Base-by-base conservation (phyloP, 495 filamentous ascomycete species). In the Penicillium coffeae region DNA sequence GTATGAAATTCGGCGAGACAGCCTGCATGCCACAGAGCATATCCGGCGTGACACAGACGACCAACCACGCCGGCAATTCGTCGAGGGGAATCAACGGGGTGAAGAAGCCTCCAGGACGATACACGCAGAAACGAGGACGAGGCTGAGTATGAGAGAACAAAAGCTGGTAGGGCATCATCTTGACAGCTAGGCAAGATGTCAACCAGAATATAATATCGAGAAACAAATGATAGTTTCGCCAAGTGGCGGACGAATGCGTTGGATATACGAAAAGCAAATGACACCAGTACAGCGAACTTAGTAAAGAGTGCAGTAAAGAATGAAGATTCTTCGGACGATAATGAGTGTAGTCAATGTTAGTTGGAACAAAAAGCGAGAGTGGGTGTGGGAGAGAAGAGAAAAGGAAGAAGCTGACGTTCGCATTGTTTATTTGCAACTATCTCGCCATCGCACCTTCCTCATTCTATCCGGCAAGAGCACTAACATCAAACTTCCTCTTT, bases 31-130 rank as follows among this genome's bases (percentile, higher is more conserved):
- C 36, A 16, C 45, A 32, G 32, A 39, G 54, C 27, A 63, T 42
- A 9, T 56, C 48, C 22, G 54, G 59, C 8, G 59, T 44, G 43
- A 44, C 57, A 41, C 58, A 55, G 15, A 74, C 20, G 15, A 63
- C 49, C 10, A 74, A 41, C 70, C 70, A 74, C 2, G 45, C 22
- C 3, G 70, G 70, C 1, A 74, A 48, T 49, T 74, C 69, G 30
- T 74, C 70, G 10, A 65, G 10, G 0, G 69, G 54, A 15, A 74
- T 63, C 40, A 74, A 42, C 9, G 69, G 69, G 3, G 61, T 52
- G 1, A 54, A 12, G 0, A 36, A 15, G 12, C 56, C 50, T 14
- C 60, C 61, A 0, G 69, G 69, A 8, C 70, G 63, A 25, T 65
- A 50, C 27, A 74, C 48, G 37, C 63, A 72, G 50, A 67, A 74